Evolutionary conservation across 305 asterid genomes (phyloP).

Genomic region (Fraxinus paxiana): DNA sequence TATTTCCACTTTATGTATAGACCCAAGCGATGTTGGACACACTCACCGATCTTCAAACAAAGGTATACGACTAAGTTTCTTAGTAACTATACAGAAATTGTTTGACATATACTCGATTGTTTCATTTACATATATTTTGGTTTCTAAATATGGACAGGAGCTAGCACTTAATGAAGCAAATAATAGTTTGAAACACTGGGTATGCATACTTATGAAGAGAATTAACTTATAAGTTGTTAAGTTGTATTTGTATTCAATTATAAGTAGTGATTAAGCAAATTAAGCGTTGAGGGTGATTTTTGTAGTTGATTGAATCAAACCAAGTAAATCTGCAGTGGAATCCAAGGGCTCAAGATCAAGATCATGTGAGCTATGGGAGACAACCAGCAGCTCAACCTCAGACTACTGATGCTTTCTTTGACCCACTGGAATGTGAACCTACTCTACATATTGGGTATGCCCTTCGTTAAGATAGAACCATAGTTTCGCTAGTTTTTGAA

Average conservation of each 20-base stretch:
- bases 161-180: slow-evolving; percentile 91
- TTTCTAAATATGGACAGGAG: slow-evolving; percentile 43
- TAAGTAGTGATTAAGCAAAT: not conserved
- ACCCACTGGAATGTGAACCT: slow-evolving; percentile 81
- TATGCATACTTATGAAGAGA: slow-evolving; percentile 15
- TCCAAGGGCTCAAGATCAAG: slow-evolving; percentile 46
- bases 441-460: slow-evolving; percentile 85
- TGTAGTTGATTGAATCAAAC: slow-evolving; percentile 72
- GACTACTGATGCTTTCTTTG: slow-evolving; percentile 63
- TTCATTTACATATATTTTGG: not conserved
- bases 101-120: not conserved
- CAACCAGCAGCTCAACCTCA: slow-evolving; percentile 39
- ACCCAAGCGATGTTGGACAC: slow-evolving; percentile 89
- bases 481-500: not conserved
- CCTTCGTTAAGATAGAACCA: not conserved
- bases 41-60: slow-evolving; percentile 73
- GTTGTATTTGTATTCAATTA: not conserved
- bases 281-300: not conserved
- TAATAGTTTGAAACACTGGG: slow-evolving; percentile 81
- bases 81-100: not conserved
- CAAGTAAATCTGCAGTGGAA: slow-evolving; percentile 81
- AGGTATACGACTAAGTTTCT: slow-evolving; percentile 36
- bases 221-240: not conserved
- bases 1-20: slow-evolving; percentile 29
- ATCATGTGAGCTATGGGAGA: slow-evolving; percentile 52